These are phyloP conservation scores for Fusarium sp. DNA, from an alignment of 2,329 filamentous ascomycete genomes.

Conservation along the genomic window DNA sequence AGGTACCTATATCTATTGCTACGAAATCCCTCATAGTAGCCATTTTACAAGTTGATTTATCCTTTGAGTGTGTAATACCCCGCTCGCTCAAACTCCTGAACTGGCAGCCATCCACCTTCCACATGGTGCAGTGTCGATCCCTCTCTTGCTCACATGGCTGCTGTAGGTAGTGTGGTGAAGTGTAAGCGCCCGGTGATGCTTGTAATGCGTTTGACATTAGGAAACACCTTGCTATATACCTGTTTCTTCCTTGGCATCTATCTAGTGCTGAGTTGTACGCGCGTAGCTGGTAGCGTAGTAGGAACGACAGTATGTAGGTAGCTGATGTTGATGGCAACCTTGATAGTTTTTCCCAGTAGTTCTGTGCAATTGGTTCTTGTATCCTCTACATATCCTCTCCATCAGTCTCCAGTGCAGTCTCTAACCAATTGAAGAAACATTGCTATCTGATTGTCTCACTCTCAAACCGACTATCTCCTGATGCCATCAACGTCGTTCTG, in stretches of 20 bases:
- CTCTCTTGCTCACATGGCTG: conserved; percentile 13
- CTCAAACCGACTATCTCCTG: neutral
- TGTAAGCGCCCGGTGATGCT: conserved; percentile 6
- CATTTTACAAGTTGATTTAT: neutral
- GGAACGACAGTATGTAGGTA: neutral
- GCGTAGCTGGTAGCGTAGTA: neutral
- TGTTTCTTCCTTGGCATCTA: neutral
- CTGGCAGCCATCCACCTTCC: neutral
- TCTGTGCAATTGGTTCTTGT: neutral
- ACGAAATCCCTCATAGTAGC: neutral
- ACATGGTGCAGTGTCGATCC: conserved; percentile 13
- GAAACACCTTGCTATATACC: neutral
- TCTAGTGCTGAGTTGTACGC: conserved; percentile 15
- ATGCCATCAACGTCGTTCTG: conserved; percentile 11
- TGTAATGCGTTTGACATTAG: neutral
- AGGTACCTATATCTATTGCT: neutral
- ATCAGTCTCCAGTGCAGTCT: too few species aligned
- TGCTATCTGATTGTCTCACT: neutral
- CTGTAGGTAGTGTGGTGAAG: conserved; percentile 2
- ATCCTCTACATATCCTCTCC: neutral
- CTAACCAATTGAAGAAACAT: too few species aligned
- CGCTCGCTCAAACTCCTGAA: conserved; percentile 5
- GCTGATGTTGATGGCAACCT: neutral
- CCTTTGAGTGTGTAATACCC: conserved; percentile 3
- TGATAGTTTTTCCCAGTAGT: neutral